Percentiles rank a stretch among this genome's conserved stretches.
These are phyloP conservation scores for Pythium rhizo-oryzae DNA, from an alignment of 352 stramenopile species.

Conservation along the genomic window DNA sequence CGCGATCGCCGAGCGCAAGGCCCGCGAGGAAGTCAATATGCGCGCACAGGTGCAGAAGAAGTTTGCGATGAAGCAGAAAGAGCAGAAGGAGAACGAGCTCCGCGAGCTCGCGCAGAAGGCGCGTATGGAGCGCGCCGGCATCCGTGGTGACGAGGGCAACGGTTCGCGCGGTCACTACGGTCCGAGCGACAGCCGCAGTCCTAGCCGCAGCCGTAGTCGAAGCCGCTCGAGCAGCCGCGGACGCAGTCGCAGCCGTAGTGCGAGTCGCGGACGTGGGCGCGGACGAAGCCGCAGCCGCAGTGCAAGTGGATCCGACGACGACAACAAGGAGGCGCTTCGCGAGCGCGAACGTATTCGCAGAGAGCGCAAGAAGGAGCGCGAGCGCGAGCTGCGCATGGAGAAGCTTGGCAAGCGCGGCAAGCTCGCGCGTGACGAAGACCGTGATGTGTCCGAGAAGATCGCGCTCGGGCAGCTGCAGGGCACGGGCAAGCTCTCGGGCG, in stretches of 20 bases:
- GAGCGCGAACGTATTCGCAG: conserved; percentile 83
- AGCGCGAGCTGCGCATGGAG: conserved; percentile 95
- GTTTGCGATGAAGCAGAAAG: conserved; percentile 92
- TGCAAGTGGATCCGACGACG: conserved; percentile 41
- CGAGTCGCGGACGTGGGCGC: conserved; percentile 30
- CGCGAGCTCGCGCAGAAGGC: conserved; percentile 93
- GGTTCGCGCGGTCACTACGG: conserved; percentile 26
- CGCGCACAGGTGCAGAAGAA: conserved; percentile 91
- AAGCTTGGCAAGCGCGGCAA: conserved; percentile 92
- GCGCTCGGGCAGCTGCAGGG: conserved; percentile 96
- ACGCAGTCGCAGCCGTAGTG: conserved; percentile 19
- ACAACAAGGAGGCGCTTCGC: conserved; percentile 43
- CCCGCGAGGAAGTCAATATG: conserved; percentile 96
- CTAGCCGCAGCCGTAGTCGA: conserved; percentile 23
- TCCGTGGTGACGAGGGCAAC: conserved; percentile 35
- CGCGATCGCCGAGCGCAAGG: conserved; percentile 98
- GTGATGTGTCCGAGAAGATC: conserved; percentile 99
- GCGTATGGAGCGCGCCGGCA: conserved; percentile 90
- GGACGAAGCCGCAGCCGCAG: conserved; percentile 8
- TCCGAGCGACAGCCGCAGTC: conserved; percentile 19
- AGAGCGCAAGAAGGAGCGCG: conserved; percentile 94
- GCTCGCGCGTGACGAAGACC: conserved; percentile 94
- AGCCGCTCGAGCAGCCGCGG: conserved; percentile 10
- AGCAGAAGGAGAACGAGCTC: conserved; percentile 96
- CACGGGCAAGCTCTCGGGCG: conserved; percentile 73